Base-by-base conservation (phyloP, 331 rosid genomes). In the Spiraea crenata region DNA sequence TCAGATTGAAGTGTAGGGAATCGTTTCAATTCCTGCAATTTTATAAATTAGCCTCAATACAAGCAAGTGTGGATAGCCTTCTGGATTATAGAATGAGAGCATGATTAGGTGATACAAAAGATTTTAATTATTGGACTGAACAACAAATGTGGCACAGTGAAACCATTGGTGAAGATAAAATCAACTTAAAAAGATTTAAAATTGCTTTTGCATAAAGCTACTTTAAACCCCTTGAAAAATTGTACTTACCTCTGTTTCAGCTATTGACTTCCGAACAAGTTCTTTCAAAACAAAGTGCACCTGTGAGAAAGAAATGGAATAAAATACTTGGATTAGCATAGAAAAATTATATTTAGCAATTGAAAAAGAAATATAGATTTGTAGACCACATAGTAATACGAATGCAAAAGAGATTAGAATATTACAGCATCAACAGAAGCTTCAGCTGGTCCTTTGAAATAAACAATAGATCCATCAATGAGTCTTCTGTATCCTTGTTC, bases 361-460 rank as follows among this genome's bases (percentile, higher is more conserved):
- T 5, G 31, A n/a, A 11, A 1, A 40, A 39, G 4, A 8, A n/a
- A 5, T 42, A 42, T 8, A 42, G 47, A 42, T 6, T 42, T 6
- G 9, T 42, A 42, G 9, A 42, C 8, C 47, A 42, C 31, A 25
- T 0, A 25, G 1, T 25, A 25, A 25, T 25, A 1, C 31, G 46
- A 73, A 52, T 54, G 38, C 50, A 20, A 52, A 40, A 46, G 31
- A 16, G 65, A 54, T 17, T 52, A 67, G 76, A 82, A 79, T 62
- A 76, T 80, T 91, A 95, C 99, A 59, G 99, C 98, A 87, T 95
- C 99, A 70, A 95, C 98, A 12, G 99, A 91, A 76, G 99, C 99
- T 81, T 95, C 99, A 69, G 99, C 97, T 6, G 99, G 99, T 83
- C 99, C 99, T 87, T 88, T 95, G 83, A 95, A 95, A 76, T 84